Conservation (phyloP, 169 alveolate species). For the Plasmodium adleri region DNA sequence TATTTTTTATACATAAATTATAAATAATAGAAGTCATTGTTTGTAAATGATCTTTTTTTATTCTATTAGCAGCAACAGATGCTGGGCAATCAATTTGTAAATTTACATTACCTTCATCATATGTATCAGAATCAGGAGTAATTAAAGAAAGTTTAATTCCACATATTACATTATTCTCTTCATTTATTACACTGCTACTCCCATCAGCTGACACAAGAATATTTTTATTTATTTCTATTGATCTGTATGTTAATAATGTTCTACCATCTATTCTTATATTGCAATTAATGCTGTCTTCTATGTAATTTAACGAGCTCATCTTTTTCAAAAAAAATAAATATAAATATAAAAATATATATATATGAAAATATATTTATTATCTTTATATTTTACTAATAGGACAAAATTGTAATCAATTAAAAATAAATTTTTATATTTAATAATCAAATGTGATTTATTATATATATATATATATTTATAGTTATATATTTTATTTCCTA, state of each 20-base stretch:
- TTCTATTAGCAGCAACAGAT: constrained; percentile 71
- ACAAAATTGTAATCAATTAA: not conserved
- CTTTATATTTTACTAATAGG: not conserved
- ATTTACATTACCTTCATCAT: constrained; percentile 63
- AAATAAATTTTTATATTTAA: not conserved
- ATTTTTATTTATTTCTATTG: constrained; percentile 61
- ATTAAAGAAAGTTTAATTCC: constrained; percentile 57
- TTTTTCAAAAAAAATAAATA: not conserved
- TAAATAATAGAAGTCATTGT: constrained; percentile 66
- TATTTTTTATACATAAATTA: constrained; percentile 71
- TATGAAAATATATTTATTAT: not conserved
- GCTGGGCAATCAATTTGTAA: constrained; percentile 74
- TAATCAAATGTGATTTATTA: not conserved
- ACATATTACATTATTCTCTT: constrained; percentile 73
- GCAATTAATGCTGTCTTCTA: constrained; percentile 58
- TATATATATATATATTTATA: not conserved
- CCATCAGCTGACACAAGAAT: constrained; percentile 74
- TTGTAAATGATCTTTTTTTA: constrained; percentile 70
- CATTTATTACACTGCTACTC: constrained; percentile 73
- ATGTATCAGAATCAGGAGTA: constrained; percentile 29
- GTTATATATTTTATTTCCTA: not conserved
- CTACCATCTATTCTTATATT: constrained; percentile 69
- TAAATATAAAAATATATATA: not conserved
- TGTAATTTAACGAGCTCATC: constrained; percentile 70
- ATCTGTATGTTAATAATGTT: constrained; percentile 46